A percentile compares a stretch with the other conserved stretches of the same genome.
phyloP scores from a whole-genome alignment of 1,284 basidiomycete species.

The Cryptococcus maquisensis region DNA sequence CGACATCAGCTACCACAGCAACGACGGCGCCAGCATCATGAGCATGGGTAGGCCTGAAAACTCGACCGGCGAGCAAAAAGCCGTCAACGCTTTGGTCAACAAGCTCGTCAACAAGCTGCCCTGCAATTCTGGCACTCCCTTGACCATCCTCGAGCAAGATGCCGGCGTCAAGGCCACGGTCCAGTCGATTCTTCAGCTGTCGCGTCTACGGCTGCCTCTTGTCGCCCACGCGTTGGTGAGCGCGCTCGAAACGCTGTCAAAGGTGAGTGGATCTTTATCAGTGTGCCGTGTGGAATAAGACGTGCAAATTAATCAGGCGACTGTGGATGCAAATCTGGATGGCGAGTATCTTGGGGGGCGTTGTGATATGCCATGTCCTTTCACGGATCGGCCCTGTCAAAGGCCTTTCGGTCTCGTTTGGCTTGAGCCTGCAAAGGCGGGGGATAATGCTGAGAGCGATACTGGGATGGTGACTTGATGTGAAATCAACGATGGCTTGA shows the following conservation, averaged over 20 bases:
- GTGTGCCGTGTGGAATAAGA: too few species aligned
- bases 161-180: constrained; percentile 67
- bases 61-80: constrained; percentile 31
- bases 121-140: constrained; percentile 68
- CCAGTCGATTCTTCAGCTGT: constrained; percentile 70
- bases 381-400: not conserved
- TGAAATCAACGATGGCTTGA: too few species aligned
- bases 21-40: constrained; percentile 9
- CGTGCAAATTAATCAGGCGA: too few species aligned
- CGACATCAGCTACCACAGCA: not conserved
- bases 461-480: not conserved
- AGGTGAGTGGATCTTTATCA: constrained; percentile 51
- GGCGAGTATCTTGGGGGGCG: not conserved
- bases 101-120: constrained; percentile 63
- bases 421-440: too few species aligned
- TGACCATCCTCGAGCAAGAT: constrained; percentile 71
- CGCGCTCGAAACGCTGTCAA: constrained; percentile 68
- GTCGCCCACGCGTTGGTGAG: constrained; percentile 73
- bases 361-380: not conserved
- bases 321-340: too few species aligned
- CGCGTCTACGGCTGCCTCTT: constrained; percentile 67
- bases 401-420: too few species aligned
- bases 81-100: constrained; percentile 32
- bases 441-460: not conserved
- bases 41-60: constrained; percentile 5